Evolutionary conservation across 2,329 filamentous ascomycete species (phyloP).

Genomic region (Fusarium mundagurra): DNA sequence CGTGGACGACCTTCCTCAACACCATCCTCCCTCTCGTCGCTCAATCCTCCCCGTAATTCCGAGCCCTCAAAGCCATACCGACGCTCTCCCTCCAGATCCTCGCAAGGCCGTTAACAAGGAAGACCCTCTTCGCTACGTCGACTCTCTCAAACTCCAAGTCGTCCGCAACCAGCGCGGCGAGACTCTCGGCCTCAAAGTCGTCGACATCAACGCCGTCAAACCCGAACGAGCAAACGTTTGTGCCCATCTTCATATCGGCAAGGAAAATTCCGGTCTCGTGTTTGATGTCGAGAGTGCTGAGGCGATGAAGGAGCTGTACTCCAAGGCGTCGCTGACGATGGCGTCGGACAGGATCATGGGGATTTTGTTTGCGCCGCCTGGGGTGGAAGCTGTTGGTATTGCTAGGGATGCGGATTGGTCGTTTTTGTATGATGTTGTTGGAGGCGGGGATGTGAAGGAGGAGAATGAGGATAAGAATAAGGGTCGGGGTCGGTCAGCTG

Average conservation of each 20-base stretch:
- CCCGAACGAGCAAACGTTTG: neutral
- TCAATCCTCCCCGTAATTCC: neutral
- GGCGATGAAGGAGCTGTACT: neutral
- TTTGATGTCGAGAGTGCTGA: neutral
- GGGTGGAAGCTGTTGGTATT: neutral
- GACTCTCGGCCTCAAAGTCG: neutral
- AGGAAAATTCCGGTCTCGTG: neutral
- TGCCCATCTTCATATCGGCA: neutral
- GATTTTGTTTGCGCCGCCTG: constrained; percentile 13
- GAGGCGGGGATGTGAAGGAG: neutral
- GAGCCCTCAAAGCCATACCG: neutral
- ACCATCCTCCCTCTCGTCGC: neutral
- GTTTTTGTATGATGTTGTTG: neutral
- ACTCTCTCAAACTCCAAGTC: constrained; percentile 13
- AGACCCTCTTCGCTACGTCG: constrained; percentile 1
- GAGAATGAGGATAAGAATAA: neutral
- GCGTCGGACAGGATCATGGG: constrained; percentile 6
- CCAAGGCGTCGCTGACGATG: neutral
- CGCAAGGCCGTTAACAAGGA: no score
- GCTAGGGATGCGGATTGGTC: constrained; percentile 11
- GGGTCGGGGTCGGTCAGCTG: neutral
- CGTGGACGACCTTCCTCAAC: neutral
- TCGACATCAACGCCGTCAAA: neutral
- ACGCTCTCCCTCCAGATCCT: no score
- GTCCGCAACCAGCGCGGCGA: neutral